These are phyloP conservation scores for Cercospora citrullina DNA, from an alignment of 2,329 filamentous ascomycete species.

Conservation along the genomic window DNA sequence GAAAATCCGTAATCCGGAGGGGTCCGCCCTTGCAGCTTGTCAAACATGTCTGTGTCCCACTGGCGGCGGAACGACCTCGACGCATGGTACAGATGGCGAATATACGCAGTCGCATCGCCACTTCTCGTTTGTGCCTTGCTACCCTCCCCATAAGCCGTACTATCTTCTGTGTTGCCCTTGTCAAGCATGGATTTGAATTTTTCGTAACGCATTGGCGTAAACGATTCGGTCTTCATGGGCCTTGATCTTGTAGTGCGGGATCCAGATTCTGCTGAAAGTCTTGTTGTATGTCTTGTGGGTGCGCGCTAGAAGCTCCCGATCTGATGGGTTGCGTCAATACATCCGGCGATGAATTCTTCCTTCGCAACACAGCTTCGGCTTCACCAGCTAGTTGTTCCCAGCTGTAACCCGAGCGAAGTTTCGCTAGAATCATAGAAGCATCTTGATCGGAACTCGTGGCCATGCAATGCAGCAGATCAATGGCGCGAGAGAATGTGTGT, in stretches of 20 bases:
- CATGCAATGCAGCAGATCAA: not conserved
- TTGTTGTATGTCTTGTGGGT: not conserved
- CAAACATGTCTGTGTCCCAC: no score
- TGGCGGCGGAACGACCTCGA: no score
- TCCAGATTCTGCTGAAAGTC: not conserved
- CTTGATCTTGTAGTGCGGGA: not conserved
- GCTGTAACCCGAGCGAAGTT: conserved; percentile 6
- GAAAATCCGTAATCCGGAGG: no score
- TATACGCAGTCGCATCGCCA: not conserved
- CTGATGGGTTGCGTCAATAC: not conserved
- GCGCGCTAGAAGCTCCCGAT: not conserved
- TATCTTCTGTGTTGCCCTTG: not conserved
- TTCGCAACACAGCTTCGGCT: not conserved
- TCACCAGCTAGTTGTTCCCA: conserved; percentile 7
- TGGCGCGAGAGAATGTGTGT: not conserved
- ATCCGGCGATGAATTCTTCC: not conserved
- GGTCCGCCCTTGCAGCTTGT: no score
- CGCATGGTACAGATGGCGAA: no score
- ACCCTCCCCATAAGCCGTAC: not conserved
- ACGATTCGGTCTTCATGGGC: not conserved
- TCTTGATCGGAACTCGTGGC: conserved; percentile 1
- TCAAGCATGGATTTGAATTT: not conserved
- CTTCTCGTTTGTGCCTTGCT: not conserved
- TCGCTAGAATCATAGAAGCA: conserved; percentile 9
- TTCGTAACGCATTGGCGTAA: not conserved